Conservation (phyloP, 2,329 filamentous ascomycete genomes). For the Phyllosticta citribraziliensis region DNA sequence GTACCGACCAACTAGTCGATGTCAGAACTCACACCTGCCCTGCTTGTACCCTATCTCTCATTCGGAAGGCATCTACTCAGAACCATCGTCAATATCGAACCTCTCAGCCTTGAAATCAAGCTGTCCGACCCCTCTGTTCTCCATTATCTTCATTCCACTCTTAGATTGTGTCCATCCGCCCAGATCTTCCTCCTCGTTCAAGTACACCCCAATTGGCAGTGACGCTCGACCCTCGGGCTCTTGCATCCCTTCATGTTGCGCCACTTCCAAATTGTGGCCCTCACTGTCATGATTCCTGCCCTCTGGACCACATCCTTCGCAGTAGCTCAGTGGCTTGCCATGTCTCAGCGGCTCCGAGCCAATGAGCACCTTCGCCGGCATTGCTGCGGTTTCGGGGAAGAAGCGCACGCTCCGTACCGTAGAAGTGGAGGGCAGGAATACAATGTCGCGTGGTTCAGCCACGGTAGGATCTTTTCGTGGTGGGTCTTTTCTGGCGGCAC, state of each 20-base stretch:
- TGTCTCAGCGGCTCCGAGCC: background rate
- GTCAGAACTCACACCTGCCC: too few relatives aligned
- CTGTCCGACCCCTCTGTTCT: constrained; percentile 3
- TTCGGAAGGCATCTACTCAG: constrained; percentile 3
- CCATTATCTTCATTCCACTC: background rate
- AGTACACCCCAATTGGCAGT: constrained; percentile 10
- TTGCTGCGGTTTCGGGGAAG: background rate
- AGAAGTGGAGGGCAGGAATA: constrained; percentile 1
- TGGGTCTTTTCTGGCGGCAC: background rate
- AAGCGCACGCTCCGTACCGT: background rate
- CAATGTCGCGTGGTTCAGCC: background rate
- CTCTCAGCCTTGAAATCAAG: constrained; percentile 12
- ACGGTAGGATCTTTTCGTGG: background rate
- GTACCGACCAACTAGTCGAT: too few relatives aligned
- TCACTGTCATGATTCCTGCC: background rate
- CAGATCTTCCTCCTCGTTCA: constrained; percentile 5
- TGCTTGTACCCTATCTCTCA: too few relatives aligned
- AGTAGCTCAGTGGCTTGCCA: background rate
- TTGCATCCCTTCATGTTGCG: background rate
- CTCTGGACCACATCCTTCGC: background rate
- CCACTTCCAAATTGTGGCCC: background rate
- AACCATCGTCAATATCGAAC: constrained; percentile 11
- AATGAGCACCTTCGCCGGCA: background rate
- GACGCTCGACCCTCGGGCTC: background rate
- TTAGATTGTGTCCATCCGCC: background rate